Conservation (phyloP, 164 flowering plant species). For the Annona squamosa region DNA sequence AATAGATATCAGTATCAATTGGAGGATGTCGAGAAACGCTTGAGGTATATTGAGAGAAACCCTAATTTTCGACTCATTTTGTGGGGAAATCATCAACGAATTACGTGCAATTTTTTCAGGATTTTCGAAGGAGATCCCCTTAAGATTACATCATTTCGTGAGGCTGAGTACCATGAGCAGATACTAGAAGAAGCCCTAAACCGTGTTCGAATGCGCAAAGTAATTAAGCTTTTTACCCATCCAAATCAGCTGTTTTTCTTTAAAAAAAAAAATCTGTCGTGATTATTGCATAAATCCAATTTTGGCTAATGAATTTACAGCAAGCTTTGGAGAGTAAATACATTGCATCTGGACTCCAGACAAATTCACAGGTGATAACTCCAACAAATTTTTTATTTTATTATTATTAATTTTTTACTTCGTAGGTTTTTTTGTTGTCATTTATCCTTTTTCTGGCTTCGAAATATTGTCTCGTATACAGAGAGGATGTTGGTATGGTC, state of each 20-base stretch:
- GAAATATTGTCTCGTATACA: too few species aligned
- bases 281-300: background rate
- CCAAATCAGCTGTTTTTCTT: background rate
- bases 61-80: background rate
- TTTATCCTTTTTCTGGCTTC: too few species aligned
- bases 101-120: background rate
- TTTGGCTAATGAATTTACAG: background rate
- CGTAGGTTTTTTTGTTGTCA: background rate
- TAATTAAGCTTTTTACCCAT: background rate
- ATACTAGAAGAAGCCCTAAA: constrained; percentile 1
- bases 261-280: too few species aligned
- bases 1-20: background rate
- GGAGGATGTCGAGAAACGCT: background rate
- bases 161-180: constrained; percentile 9
- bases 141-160: constrained; percentile 5
- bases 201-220: constrained; percentile 1
- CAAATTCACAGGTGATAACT: background rate
- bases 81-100: background rate
- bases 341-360: background rate
- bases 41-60: background rate
- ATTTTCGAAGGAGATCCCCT: constrained; percentile 6
- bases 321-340: background rate
- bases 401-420: background rate
- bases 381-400: background rate
- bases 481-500: too few species aligned